Evolutionary conservation across 2,329 filamentous ascomycete genomes (phyloP).

Genomic region (Chaetomiaceae sp.): DNA sequence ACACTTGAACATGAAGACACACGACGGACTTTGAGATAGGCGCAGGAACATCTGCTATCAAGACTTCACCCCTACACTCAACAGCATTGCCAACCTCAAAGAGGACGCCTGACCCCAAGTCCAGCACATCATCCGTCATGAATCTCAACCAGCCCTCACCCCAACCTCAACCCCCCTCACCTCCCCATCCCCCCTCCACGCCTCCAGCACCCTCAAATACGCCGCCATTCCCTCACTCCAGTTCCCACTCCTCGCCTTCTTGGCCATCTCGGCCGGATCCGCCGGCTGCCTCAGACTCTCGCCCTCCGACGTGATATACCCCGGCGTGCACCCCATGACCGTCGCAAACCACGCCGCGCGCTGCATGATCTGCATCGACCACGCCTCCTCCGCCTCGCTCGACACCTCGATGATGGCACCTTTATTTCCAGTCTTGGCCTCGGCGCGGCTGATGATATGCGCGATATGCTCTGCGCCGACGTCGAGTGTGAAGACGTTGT

Average conservation of each 20-base stretch:
- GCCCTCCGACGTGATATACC: constrained; percentile 48
- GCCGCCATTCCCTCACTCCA: constrained; percentile 30
- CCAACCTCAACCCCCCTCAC: constrained; percentile 15
- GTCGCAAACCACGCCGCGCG: constrained; percentile 38
- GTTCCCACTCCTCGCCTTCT: constrained; percentile 26
- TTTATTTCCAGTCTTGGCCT: constrained; percentile 21
- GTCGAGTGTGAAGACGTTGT: constrained; percentile 37
- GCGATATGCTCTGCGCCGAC: constrained; percentile 39
- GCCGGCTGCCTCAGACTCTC: constrained; percentile 21
- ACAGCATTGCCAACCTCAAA: too few species aligned
- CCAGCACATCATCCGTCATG: too few species aligned
- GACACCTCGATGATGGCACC: constrained; percentile 40
- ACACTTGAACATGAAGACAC: too few species aligned
- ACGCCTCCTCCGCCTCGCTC: constrained; percentile 43
- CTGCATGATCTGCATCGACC: constrained; percentile 38
- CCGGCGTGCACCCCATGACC: constrained; percentile 48
- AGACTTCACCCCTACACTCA: too few species aligned
- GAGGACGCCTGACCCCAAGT: too few species aligned
- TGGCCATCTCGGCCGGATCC: constrained; percentile 31
- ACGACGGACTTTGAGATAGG: too few species aligned
- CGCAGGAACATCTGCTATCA: too few species aligned
- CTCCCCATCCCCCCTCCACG: constrained; percentile 19
- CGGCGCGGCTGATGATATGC: constrained; percentile 32
- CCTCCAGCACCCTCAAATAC: constrained; percentile 25
- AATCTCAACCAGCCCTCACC: background rate